Conservation (phyloP, 2,329 filamentous ascomycete species). For the Xylaria multiplex region DNA sequence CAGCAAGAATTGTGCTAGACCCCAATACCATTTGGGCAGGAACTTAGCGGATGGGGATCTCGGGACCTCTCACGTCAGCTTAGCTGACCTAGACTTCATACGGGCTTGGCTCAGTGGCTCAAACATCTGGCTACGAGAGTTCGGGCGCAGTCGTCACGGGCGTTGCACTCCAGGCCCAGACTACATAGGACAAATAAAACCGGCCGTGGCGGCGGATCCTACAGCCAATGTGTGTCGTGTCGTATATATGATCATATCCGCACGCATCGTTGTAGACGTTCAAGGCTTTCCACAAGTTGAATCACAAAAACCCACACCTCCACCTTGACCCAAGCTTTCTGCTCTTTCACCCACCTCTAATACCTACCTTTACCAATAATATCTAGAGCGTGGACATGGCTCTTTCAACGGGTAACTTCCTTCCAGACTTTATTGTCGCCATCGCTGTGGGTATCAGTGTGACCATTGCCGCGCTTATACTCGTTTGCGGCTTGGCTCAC, state of each 20-base stretch:
- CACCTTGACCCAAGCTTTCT: background rate
- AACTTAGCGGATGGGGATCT: background rate
- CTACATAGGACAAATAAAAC: background rate
- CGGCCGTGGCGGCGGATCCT: background rate
- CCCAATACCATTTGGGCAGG: conserved; percentile 6
- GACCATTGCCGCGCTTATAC: conserved; percentile 36
- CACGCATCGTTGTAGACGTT: background rate
- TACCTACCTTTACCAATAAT: background rate
- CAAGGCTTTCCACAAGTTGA: background rate
- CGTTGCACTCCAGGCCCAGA: too few species aligned
- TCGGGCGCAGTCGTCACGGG: conserved; percentile 16
- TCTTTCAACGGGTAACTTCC: conserved; percentile 33
- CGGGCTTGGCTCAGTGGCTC: background rate
- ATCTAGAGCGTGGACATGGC: conserved; percentile 25
- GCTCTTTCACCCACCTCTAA: background rate
- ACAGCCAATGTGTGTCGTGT: background rate
- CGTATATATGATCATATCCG: background rate
- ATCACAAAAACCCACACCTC: background rate
- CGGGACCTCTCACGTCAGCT: conserved; percentile 6
- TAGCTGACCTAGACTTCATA: background rate
- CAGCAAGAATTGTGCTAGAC: background rate
- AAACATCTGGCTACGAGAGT: background rate
- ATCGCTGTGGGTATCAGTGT: conserved; percentile 37
- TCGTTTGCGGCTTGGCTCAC: conserved; percentile 43
- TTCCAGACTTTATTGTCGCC: conserved; percentile 36